Conservation (phyloP, 257 asterid species). For the Solanum tarijense region DNA sequence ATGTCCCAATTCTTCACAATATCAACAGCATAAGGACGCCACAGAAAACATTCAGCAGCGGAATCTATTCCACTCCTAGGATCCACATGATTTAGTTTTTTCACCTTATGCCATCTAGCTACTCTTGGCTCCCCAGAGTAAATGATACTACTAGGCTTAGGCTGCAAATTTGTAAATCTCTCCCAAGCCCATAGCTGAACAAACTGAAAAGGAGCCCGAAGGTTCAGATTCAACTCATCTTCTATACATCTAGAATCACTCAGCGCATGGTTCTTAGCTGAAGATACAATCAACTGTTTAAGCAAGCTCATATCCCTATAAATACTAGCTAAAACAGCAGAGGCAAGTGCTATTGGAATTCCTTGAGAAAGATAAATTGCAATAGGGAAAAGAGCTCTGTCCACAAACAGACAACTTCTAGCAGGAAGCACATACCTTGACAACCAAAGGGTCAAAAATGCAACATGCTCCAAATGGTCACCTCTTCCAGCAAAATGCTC, state of each 20-base stretch:
- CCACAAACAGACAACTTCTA: not conserved
- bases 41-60: not conserved
- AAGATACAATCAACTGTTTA: not conserved
- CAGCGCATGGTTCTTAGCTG: not conserved
- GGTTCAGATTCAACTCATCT: not conserved
- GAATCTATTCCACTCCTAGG: not conserved
- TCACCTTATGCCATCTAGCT: slow-evolving; percentile 23
- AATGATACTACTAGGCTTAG: not conserved
- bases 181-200: slow-evolving; percentile 45
- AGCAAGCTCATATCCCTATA: not conserved
- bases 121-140: slow-evolving; percentile 10
- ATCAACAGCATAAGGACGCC: slow-evolving; percentile 19
- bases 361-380: slow-evolving; percentile 20
- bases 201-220: not conserved
- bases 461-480: slow-evolving; percentile 11
- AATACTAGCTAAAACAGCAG: slow-evolving; percentile 20
- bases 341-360: slow-evolving; percentile 14
- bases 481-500: not conserved
- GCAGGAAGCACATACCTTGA: slow-evolving; percentile 18
- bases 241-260: not conserved
- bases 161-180: slow-evolving; percentile 16
- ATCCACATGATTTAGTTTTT: not conserved
- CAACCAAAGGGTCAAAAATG: slow-evolving; percentile 21
- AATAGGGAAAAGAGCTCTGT: not conserved
- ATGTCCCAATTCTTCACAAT: not conserved